Percentiles rank a stretch among this genome's conserved stretches.
phyloP scores from a whole-genome alignment of 768 basidiomycete genomes.

The Lepiota brunneoincarnata region DNA sequence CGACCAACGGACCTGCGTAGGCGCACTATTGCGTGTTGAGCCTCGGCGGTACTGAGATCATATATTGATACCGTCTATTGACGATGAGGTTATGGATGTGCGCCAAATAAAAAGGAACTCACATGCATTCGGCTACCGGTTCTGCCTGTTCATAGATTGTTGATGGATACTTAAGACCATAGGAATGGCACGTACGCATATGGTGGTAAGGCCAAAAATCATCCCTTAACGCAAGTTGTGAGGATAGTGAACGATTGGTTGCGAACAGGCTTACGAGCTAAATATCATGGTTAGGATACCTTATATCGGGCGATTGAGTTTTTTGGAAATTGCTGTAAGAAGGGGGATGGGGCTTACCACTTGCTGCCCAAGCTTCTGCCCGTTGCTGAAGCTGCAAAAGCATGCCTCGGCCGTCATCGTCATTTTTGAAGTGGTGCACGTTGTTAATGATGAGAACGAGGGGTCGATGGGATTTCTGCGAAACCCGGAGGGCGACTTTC shows the following conservation, averaged over 20 bases:
- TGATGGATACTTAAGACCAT: background rate
- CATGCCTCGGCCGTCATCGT: conserved; percentile 73
- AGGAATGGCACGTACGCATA: conserved; percentile 45
- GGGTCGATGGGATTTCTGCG: conserved; percentile 57
- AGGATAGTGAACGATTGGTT: conserved; percentile 13
- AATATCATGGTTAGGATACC: conserved; percentile 81
- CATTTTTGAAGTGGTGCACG: conserved; percentile 69
- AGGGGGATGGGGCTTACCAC: conserved; percentile 46
- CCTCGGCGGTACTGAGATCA: conserved; percentile 62
- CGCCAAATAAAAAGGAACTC: conserved; percentile 15
- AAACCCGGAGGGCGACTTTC: conserved; percentile 74
- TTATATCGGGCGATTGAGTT: conserved; percentile 19
- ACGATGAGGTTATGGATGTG: background rate
- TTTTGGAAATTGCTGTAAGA: conserved; percentile 5
- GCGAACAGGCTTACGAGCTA: conserved; percentile 48
- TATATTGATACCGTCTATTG: conserved; percentile 64
- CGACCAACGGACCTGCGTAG: conserved; percentile 46
- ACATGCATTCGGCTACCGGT: conserved; percentile 52
- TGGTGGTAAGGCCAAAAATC: conserved; percentile 80
- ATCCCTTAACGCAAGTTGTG: conserved; percentile 45
- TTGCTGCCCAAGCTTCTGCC: conserved; percentile 83
- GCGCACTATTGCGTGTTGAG: conserved; percentile 51
- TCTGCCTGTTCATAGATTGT: background rate
- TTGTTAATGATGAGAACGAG: conserved; percentile 84
- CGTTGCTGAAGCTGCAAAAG: conserved; percentile 85